Percentiles rank a stretch among this genome's conserved stretches.
Conservation (phyloP, 768 basidiomycete genomes). For the Lactarius tabidus region DNA sequence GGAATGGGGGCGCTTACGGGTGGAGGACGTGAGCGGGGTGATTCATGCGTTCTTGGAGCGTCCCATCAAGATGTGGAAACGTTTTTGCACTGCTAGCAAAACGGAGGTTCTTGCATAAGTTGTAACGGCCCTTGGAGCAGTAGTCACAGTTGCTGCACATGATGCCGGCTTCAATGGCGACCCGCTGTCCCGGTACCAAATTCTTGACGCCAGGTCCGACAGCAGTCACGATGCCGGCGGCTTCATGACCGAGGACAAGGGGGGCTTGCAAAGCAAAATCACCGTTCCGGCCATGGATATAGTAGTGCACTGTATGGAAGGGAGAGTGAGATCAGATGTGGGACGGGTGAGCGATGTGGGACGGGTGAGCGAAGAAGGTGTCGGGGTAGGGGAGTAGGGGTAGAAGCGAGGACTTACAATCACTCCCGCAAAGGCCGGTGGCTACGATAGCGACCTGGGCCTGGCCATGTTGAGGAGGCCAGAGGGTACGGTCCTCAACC, state of each 20-base stretch:
- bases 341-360: background rate
- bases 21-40: slow-evolving; percentile 85
- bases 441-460: slow-evolving; percentile 76
- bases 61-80: slow-evolving; percentile 91
- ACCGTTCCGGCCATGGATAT: slow-evolving; percentile 83
- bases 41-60: slow-evolving; percentile 82
- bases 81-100: slow-evolving; percentile 90
- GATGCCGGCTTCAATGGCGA: slow-evolving; percentile 92
- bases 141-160: slow-evolving; percentile 73
- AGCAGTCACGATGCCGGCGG: slow-evolving; percentile 83
- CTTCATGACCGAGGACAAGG: slow-evolving; percentile 91
- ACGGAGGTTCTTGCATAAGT: slow-evolving; percentile 86
- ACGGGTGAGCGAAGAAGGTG: background rate
- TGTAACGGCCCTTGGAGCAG: slow-evolving; percentile 79
- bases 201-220: slow-evolving; percentile 66
- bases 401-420: slow-evolving; percentile 45
- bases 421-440: slow-evolving; percentile 90
- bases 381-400: background rate
- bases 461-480: slow-evolving; percentile 66
- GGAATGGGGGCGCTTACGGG: slow-evolving; percentile 53
- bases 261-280: slow-evolving; percentile 85
- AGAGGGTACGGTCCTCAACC: slow-evolving; percentile 66
- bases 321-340: slow-evolving; percentile 1
- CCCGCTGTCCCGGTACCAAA: slow-evolving; percentile 74
- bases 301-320: slow-evolving; percentile 75